Evolutionary conservation across 2,329 filamentous ascomycete genomes (phyloP), one percentile per base, ranked within the genome.

Genomic region (Paracamarosporium sp.): DNA sequence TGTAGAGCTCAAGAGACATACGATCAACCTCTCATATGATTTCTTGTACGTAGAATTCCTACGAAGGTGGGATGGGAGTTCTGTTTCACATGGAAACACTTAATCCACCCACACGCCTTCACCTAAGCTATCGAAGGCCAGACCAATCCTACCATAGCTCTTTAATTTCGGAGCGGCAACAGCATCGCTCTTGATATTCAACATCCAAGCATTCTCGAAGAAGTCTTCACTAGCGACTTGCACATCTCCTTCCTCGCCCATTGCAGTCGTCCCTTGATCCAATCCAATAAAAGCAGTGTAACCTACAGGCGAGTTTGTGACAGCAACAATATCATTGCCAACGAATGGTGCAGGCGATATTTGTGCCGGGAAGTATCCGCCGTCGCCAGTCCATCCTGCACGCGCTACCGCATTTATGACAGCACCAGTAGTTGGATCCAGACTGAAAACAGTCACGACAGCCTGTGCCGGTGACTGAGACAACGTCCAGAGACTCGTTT

Each of bases 31-130:
- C 9, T 5, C 13, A 31, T 11, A 9, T 31, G 30, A 11, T 5
- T 31, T 35, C 31, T 15, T n/a, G 7, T 35, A 35, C 31, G 12
- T n/a, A 5, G 7, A 2, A 2, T 5, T 35, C 31, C 31, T 35
- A 35, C 7, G 12, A 12, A 6, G n/a, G 2, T 3, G 6, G 24
- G 3, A 15, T 11, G 8, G 13, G 25, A 45, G 41, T 25, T 2
- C 12, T 13, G 12, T 27, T 4, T 15, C 13, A n/a, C 41, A 3
- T 25, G 3, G 24, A 35, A 35, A 1, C 25, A 33, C 28, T 53
- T 28, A 57, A 33, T 78, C 60, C 22, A 78, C 75, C 46, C 72
- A 72, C 30, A 78, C 78, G 56, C 74, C 66, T 56, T 79, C 76
- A 7, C 58, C 54, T 5, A 60, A 15, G 28, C 27, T 50, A 46